Percentiles rank a stretch among this genome's conserved stretches.
Conservation (phyloP, 371 early-diverging fungal genomes). For the Syncephalis fuscata region DNA sequence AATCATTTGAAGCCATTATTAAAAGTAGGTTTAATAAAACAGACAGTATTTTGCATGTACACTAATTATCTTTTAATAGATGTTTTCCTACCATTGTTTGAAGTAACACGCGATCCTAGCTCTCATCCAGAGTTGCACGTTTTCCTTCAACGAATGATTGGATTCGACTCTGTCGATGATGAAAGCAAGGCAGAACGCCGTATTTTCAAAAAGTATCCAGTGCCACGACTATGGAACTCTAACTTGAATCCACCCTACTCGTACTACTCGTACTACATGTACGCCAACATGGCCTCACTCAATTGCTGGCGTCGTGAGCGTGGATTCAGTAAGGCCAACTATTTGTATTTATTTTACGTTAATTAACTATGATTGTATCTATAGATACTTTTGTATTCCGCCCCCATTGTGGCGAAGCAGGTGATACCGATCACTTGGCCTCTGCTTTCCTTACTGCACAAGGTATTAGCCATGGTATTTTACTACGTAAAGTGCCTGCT, state of each 20-base stretch:
- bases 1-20: conserved; percentile 69
- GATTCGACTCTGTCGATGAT: conserved; percentile 97
- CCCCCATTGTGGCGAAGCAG: conserved; percentile 97
- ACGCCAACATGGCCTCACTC: conserved; percentile 72
- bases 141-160: conserved; percentile 88
- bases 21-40: conserved; percentile 33
- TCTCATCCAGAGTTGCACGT: conserved; percentile 81
- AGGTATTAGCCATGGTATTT: conserved; percentile 91
- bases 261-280: conserved; percentile 95
- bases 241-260: conserved; percentile 86
- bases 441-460: conserved; percentile 84
- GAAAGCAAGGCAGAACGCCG: conserved; percentile 86
- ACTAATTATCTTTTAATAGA: conserved; percentile 21
- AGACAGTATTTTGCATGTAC: no score
- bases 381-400: conserved; percentile 82
- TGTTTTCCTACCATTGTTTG: conserved; percentile 88
- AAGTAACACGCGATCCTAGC: conserved; percentile 73
- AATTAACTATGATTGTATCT: background rate
- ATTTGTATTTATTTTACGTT: background rate
- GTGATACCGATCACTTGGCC: conserved; percentile 93
- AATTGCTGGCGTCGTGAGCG: conserved; percentile 73
- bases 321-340: conserved; percentile 47
- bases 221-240: conserved; percentile 66
- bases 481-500: conserved; percentile 91
- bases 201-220: conserved; percentile 71